phyloP scores from a whole-genome alignment of 176 grass and related monocot species.

The Hsuehochloa calcarea region DNA sequence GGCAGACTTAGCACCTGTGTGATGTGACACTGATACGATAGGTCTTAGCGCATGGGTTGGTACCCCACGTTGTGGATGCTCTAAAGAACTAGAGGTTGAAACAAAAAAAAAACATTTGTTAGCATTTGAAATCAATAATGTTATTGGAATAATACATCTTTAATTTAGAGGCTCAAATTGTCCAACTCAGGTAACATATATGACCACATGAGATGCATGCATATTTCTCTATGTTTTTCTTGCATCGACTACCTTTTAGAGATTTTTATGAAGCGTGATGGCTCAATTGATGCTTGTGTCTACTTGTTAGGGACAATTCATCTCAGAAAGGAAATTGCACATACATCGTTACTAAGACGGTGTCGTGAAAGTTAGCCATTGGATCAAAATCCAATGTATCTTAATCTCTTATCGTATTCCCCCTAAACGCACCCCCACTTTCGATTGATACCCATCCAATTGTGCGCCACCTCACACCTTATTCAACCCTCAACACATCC shows the following conservation, averaged over 20 bases:
- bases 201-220: neutral
- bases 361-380: neutral
- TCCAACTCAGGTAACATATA: neutral
- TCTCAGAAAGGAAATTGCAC: no score
- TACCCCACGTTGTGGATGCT: no score
- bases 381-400: neutral
- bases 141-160: neutral
- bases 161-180: neutral
- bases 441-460: neutral
- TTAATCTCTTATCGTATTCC: neutral
- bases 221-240: neutral
- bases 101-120: neutral
- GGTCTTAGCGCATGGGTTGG: no score
- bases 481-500: neutral
- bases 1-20: no score
- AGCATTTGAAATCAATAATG: neutral
- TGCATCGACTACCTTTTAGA: neutral
- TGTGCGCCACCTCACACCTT: rapidly evolving
- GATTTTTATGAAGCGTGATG: neutral
- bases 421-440: neutral
- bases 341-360: rapidly evolving
- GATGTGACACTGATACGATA: no score
- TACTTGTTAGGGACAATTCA: neutral
- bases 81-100: neutral
- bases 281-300: neutral